Evolutionary conservation across 495 filamentous ascomycete species (phyloP).

Genomic region (Platismatia glauca): DNA sequence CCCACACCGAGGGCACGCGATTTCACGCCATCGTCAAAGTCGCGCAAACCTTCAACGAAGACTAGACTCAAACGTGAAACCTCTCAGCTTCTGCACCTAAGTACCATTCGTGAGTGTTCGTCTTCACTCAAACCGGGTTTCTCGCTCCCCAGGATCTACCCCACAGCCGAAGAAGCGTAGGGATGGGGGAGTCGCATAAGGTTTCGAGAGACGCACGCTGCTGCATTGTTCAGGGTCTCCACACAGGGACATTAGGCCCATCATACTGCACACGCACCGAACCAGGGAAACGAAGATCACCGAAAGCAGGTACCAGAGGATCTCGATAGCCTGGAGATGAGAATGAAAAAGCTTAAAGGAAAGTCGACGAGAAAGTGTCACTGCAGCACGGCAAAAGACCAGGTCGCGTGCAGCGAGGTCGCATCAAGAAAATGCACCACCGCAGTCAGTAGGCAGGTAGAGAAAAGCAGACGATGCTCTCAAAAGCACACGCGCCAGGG

Average conservation of each 20-base stretch:
- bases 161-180: background rate
- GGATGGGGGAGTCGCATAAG: background rate
- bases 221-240: background rate
- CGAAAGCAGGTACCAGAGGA: background rate
- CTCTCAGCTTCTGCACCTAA: no score
- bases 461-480: background rate
- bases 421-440: background rate
- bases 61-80: no score
- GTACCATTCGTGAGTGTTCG: no score
- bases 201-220: background rate
- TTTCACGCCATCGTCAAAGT: no score
- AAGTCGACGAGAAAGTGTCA: no score
- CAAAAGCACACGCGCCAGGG: background rate
- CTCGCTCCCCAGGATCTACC: background rate
- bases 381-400: no score
- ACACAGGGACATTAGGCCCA: background rate
- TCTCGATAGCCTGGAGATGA: background rate
- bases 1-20: no score
- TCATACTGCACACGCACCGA: background rate
- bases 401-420: background rate
- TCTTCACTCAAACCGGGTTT: background rate
- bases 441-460: background rate
- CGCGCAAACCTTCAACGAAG: no score
- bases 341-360: no score
- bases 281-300: no score